Evolutionary conservation across 306 rosid genomes (phyloP).

Genomic region (Castanea mollissima): DNA sequence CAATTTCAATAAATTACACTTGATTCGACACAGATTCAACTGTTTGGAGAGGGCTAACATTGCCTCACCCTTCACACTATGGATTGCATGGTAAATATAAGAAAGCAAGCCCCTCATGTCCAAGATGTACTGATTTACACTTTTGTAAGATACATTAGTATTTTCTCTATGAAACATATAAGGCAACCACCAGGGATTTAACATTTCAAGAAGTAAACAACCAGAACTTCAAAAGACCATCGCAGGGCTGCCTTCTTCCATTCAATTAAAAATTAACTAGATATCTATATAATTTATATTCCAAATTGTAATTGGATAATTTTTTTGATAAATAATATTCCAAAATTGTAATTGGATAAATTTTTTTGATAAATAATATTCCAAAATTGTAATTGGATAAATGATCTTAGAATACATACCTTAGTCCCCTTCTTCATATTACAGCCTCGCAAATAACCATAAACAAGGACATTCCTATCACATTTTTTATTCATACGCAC

Average conservation of each 20-base stretch:
- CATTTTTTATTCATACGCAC: constrained; percentile 66
- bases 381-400: background rate
- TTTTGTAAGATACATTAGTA: background rate
- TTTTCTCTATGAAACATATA: background rate
- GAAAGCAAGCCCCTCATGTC: background rate
- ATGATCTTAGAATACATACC: constrained; percentile 37
- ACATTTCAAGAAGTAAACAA: background rate
- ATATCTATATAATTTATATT: background rate
- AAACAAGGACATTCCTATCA: constrained; percentile 81
- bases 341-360: background rate
- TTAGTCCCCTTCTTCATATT: constrained; percentile 79
- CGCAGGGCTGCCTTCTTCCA: too few relatives aligned
- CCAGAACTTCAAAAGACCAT: background rate
- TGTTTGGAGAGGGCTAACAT: background rate
- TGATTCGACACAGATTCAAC: background rate
- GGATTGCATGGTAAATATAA: background rate
- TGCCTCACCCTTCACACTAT: background rate
- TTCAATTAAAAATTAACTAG: background rate
- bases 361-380: background rate
- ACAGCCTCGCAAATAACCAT: constrained; percentile 94
- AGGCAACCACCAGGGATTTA: background rate
- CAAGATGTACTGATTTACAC: background rate
- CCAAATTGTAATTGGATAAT: background rate
- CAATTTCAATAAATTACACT: background rate
- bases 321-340: background rate